phyloP scores from a whole-genome alignment of 805 yeast genomes.

The Kodamaea laetipori region DNA sequence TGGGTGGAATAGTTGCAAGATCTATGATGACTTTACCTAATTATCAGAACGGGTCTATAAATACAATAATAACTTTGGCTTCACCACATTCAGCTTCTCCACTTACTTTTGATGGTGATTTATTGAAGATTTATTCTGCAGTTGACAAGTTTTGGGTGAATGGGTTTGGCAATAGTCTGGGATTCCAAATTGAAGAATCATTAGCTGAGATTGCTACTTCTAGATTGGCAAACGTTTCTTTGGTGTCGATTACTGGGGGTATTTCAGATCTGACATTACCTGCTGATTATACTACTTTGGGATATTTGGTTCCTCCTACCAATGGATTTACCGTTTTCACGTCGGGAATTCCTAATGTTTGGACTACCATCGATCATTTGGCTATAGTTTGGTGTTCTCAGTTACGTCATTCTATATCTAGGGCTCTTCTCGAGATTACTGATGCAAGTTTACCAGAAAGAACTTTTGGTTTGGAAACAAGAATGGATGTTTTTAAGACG shows the following conservation, averaged over 20 bases:
- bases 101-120: constrained; percentile 88
- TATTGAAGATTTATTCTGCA: constrained; percentile 69
- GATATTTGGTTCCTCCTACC: constrained; percentile 66
- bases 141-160: constrained; percentile 80
- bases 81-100: constrained; percentile 95
- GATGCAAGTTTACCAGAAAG: constrained; percentile 49
- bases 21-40: constrained; percentile 80
- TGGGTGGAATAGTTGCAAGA: constrained; percentile 96
- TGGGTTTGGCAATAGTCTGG: constrained; percentile 31
- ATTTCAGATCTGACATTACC: constrained; percentile 75
- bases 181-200: constrained; percentile 9
- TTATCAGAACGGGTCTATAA: constrained; percentile 69
- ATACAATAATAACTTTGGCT: constrained; percentile 81
- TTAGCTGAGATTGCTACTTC: constrained; percentile 18
- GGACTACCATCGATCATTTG: constrained; percentile 93
- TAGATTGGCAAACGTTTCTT: constrained; percentile 58
- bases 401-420: constrained; percentile 63
- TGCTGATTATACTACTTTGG: constrained; percentile 82
- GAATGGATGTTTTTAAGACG: constrained; percentile 61
- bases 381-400: constrained; percentile 98
- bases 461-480: constrained; percentile 52
- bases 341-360: constrained; percentile 84
- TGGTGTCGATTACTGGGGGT: constrained; percentile 92
- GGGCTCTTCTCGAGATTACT: constrained; percentile 58
- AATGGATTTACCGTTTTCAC: constrained; percentile 85